Evolutionary conservation across 2,329 filamentous ascomycete species (phyloP).

Genomic region (Tetracladium maxilliforme): DNA sequence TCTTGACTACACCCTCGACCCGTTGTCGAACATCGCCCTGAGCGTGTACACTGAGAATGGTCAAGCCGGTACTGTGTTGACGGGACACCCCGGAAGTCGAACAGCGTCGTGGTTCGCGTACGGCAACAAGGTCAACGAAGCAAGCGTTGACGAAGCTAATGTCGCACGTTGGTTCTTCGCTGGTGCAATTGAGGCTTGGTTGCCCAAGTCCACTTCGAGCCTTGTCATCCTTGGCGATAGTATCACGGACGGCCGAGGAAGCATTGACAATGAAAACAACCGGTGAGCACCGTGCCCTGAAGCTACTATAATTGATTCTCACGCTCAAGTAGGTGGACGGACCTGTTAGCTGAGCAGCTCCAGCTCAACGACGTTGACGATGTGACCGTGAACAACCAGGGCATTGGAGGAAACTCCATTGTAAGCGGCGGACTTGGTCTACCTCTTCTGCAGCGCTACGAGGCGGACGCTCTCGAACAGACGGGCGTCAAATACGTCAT

Average conservation of each 20-base stretch:
- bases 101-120: slow-evolving; percentile 43
- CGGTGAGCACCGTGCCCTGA: slow-evolving; percentile 15
- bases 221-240: slow-evolving; percentile 47
- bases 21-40: slow-evolving; percentile 38
- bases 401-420: slow-evolving; percentile 53
- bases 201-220: slow-evolving; percentile 23
- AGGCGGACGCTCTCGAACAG: slow-evolving; percentile 47
- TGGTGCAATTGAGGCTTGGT: slow-evolving; percentile 41
- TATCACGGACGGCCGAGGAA: slow-evolving; percentile 54
- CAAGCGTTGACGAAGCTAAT: slow-evolving; percentile 11
- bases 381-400: slow-evolving; percentile 47
- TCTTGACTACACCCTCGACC: slow-evolving; percentile 33
- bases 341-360: slow-evolving; percentile 36
- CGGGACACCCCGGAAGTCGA: slow-evolving; percentile 48
- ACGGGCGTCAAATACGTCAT: slow-evolving; percentile 43
- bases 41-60: slow-evolving; percentile 41
- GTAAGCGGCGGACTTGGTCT: slow-evolving; percentile 48
- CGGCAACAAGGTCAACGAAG: slow-evolving; percentile 37
- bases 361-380: slow-evolving; percentile 28
- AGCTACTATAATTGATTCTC: background rate
- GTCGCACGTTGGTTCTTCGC: slow-evolving; percentile 36
- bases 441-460: slow-evolving; percentile 40
- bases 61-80: slow-evolving; percentile 40
- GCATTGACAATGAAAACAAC: slow-evolving; percentile 43
- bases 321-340: slow-evolving; percentile 30